Conservation (phyloP, 2,329 filamentous ascomycete genomes). For the Orbilia brochopaga region DNA sequence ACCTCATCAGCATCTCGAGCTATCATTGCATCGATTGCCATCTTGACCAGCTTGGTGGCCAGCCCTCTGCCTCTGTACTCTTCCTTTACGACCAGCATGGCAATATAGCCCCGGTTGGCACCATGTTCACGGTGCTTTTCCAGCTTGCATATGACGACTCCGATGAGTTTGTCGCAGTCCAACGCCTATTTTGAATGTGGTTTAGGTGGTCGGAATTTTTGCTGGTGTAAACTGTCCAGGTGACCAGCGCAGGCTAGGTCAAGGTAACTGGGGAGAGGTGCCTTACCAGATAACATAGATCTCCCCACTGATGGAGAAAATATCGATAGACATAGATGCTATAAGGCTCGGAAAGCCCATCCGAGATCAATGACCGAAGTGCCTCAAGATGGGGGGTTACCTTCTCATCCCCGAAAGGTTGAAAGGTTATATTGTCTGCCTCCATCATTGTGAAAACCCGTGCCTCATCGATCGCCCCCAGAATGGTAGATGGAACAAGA, state of each 20-base stretch:
- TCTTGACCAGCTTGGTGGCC: constrained; percentile 80
- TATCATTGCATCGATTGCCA: constrained; percentile 90
- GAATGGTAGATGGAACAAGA: neutral
- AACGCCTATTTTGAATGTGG: constrained; percentile 62
- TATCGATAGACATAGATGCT: constrained; percentile 99
- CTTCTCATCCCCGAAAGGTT: constrained; percentile 56
- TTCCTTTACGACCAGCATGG: constrained; percentile 92
- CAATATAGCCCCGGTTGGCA: constrained; percentile 86
- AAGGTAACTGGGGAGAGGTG: neutral
- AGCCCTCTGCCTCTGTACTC: constrained; percentile 82
- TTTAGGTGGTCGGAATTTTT: neutral
- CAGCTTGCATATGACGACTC: constrained; percentile 92
- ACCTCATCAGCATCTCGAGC: constrained; percentile 82
- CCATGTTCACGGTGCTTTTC: constrained; percentile 87
- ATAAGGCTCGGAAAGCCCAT: constrained; percentile 95
- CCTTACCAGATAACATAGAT: constrained; percentile 95
- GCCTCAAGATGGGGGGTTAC: constrained; percentile 76
- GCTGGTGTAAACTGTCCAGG: no score
- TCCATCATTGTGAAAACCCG: constrained; percentile 15
- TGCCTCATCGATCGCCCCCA: neutral
- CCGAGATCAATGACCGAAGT: constrained; percentile 90
- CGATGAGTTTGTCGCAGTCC: constrained; percentile 72
- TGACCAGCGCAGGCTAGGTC: no score
- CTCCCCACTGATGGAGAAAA: constrained; percentile 96
- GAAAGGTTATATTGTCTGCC: constrained; percentile 36